A percentile compares a stretch with the other conserved stretches of the same genome.
These are phyloP conservation scores for Paulownia fortunei DNA, from an alignment of 257 asterid genomes.

Conservation along the genomic window DNA sequence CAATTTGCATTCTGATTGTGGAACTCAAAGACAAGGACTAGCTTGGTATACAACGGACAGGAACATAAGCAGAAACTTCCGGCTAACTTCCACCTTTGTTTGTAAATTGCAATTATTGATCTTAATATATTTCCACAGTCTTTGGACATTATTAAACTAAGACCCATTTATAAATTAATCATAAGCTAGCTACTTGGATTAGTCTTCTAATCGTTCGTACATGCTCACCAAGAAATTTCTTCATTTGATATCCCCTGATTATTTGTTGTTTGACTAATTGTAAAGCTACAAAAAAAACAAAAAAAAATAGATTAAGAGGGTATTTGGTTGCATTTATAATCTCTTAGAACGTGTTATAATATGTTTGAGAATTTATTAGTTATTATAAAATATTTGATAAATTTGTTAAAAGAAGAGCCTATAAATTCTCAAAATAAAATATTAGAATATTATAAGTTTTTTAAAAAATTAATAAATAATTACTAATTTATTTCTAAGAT, in stretches of 20 bases:
- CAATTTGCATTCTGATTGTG: not conserved
- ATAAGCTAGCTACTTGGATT: conserved; percentile 1
- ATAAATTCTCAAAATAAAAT: too few species aligned
- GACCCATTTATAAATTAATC: not conserved
- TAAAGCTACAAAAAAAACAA: too few species aligned
- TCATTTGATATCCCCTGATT: not conserved
- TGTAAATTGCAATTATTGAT: not conserved
- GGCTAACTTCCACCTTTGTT: not conserved
- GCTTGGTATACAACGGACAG: not conserved
- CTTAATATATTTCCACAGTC: conserved; percentile 25
- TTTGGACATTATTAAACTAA: conserved; percentile 16
- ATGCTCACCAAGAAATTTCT: not conserved
- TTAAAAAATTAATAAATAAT: too few species aligned
- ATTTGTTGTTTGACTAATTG: too few species aligned
- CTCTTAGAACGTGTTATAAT: too few species aligned
- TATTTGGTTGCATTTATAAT: too few species aligned
- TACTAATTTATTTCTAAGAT: too few species aligned
- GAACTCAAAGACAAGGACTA: not conserved
- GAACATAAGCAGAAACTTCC: conserved; percentile 12
- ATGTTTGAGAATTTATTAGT: too few species aligned
- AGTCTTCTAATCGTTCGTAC: not conserved
- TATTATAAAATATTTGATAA: too few species aligned
- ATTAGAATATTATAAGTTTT: too few species aligned
- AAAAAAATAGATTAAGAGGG: not conserved
- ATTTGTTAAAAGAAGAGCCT: too few species aligned